These are phyloP conservation scores for Wallemia ichthyophaga DNA, from an alignment of 1,284 basidiomycete genomes.

Conservation along the genomic window DNA sequence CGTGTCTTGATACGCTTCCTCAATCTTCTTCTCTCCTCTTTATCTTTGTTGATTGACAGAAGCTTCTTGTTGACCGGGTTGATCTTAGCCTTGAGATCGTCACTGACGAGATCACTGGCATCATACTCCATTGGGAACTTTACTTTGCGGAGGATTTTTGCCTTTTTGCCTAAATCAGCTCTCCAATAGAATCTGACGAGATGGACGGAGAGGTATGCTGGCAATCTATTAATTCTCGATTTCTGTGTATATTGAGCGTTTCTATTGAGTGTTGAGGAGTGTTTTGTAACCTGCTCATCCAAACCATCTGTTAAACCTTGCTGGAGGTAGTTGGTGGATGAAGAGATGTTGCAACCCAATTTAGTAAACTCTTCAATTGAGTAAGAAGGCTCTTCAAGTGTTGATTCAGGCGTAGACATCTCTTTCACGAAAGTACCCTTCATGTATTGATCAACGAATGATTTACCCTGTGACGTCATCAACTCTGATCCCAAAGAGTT, in stretches of 20 bases:
- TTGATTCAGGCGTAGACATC: slow-evolving; percentile 33
- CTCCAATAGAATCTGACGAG: slow-evolving; percentile 94
- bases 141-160: slow-evolving; percentile 84
- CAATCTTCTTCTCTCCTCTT: slow-evolving; percentile 53
- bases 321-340: slow-evolving; percentile 62
- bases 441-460: slow-evolving; percentile 59
- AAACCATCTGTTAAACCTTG: slow-evolving; percentile 61
- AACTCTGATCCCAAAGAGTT: slow-evolving; percentile 32
- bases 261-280: slow-evolving; percentile 43
- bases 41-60: slow-evolving; percentile 50
- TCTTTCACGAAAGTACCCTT: slow-evolving; percentile 49
- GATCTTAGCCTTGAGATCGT: slow-evolving; percentile 42
- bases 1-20: slow-evolving; percentile 34
- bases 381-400: slow-evolving; percentile 38
- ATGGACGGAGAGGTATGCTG: slow-evolving; percentile 55
- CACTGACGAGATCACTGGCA: slow-evolving; percentile 47
- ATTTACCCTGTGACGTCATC: slow-evolving; percentile 14
- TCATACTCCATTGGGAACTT: slow-evolving; percentile 68
- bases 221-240: slow-evolving; percentile 54
- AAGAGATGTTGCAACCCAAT: slow-evolving; percentile 71
- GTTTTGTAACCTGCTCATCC: slow-evolving; percentile 60
- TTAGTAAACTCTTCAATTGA: slow-evolving; percentile 49
- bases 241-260: slow-evolving; percentile 57
- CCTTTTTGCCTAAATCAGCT: slow-evolving; percentile 61
- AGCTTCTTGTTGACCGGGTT: slow-evolving; percentile 37